Evolutionary conservation across 371 early-diverging fungal genomes (phyloP), one percentile per base, ranked within the genome.

Genomic region (Zopfochytrium polystomum): DNA sequence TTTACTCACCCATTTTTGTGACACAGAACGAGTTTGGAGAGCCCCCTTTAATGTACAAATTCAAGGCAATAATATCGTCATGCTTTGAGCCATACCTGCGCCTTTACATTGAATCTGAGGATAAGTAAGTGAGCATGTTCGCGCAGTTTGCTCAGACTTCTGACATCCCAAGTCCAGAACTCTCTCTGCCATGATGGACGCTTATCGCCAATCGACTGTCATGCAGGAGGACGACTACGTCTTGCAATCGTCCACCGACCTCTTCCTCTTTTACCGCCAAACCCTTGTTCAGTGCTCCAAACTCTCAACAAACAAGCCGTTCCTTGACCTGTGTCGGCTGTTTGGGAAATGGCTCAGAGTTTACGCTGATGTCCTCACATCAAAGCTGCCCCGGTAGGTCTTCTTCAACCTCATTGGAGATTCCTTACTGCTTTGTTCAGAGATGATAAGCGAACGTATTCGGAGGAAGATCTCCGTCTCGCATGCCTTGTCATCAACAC

Each of bases 201-300:
- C 73, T 0, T 87, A 86, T 64, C n/a, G 88, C 82, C 47, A 84
- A 82, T 49, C 90, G 84, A 60, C 77, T 66, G 30, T 77, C 72
- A 31, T 60, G 76, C 58, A 60, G 33, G 74, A 77, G 26, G 78
- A 79, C 23, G 81, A 79, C 58, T 75, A 79, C 1, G 92, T 96
- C 3, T 66, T 95, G 7, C 79, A 88, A 6, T 93, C 95, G 1
- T 87, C 89, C 67, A 91, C 91, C 0, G 96, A 96, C 32, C 77
- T 97, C 32, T 91, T 96, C 67, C 80, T 87, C 65, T 87, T 82
- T 62, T 95, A 93, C 77, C 86, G 90, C 34, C 90, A 94, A 62
- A 86, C 93, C 0, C 72, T 97, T 23, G 83, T 79, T 0, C 87
- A 90, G 51, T 90, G 89, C 58, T 85, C 94, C 1, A 85, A 87